phyloP scores from a whole-genome alignment of 2,329 filamentous ascomycete genomes.

The Mycosphaerella arachidis region DNA sequence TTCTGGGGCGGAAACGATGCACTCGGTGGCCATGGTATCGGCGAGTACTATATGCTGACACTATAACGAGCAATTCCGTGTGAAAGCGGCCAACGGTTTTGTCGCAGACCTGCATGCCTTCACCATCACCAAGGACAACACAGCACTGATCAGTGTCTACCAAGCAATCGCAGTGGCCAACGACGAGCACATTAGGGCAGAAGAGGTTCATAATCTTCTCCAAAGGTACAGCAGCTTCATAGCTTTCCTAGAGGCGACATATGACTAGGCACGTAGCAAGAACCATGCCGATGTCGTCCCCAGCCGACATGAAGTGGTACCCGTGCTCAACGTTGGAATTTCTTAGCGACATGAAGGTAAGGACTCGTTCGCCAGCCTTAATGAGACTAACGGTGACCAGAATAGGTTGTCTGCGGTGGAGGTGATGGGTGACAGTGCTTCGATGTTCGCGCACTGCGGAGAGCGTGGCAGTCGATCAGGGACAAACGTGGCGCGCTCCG shows the following conservation, averaged over 20 bases:
- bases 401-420: neutral
- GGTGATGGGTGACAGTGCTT: too few relatives aligned
- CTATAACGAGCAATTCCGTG: slow-evolving; percentile 33
- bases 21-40: slow-evolving; percentile 46
- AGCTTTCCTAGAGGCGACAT: neutral
- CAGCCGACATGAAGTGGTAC: too few relatives aligned
- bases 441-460: neutral
- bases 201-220: neutral
- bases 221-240: neutral
- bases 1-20: slow-evolving; percentile 49
- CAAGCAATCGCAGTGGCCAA: slow-evolving; percentile 15
- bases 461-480: neutral
- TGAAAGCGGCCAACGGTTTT: slow-evolving; percentile 37
- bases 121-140: slow-evolving; percentile 38
- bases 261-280: neutral
- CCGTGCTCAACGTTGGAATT: neutral
- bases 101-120: slow-evolving; percentile 41
- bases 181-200: neutral
- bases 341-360: too few relatives aligned
- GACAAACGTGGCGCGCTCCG: neutral
- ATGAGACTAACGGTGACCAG: neutral
- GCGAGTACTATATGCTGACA: slow-evolving; percentile 43
- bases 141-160: slow-evolving; percentile 42
- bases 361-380: neutral
- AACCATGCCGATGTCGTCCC: neutral